A percentile compares a stretch with the other conserved stretches of the same genome.
phyloP scores from a whole-genome alignment of 1,284 basidiomycete species.

The Leccinum pallidistipes region DNA sequence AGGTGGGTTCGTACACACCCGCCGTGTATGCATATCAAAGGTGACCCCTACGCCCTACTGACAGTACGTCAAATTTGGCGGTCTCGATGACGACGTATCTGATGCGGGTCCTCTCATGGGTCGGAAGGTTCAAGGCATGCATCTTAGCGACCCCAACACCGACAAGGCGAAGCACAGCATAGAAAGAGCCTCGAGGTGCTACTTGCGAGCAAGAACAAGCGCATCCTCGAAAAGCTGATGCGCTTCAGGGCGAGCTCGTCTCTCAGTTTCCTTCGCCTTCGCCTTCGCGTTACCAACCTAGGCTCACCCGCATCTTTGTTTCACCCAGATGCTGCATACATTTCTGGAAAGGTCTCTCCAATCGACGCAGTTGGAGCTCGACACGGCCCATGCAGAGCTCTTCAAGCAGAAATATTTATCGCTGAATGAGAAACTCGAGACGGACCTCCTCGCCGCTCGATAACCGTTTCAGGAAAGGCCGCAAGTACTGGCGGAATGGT shows the following conservation, averaged over 20 bases:
- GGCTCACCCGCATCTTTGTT: neutral
- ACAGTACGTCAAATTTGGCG: conserved; percentile 92
- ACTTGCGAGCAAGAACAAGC: conserved; percentile 91
- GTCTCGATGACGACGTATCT: conserved; percentile 71
- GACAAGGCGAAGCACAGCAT: conserved; percentile 74
- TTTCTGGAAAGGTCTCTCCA: conserved; percentile 74
- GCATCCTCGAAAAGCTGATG: conserved; percentile 91
- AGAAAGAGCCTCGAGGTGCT: conserved; percentile 83
- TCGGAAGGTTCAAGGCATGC: conserved; percentile 38
- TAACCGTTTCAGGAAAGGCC: conserved; percentile 30
- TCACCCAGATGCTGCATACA: conserved; percentile 70
- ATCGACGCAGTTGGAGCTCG: conserved; percentile 59
- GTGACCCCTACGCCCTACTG: neutral
- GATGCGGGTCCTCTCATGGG: conserved; percentile 41
- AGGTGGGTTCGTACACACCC: conserved; percentile 50
- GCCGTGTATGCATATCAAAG: neutral
- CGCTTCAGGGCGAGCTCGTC: conserved; percentile 71
- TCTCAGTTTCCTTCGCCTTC: neutral
- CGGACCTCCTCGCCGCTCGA: conserved; percentile 84
- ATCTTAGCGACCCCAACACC: conserved; percentile 85
- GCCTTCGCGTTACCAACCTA: neutral
- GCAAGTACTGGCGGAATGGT: conserved; percentile 31
- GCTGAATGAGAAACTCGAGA: conserved; percentile 90
- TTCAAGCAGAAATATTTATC: conserved; percentile 61
- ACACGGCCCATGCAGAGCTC: conserved; percentile 63